Evolutionary conservation across 75 land plant genomes (phyloP), one percentile per base, ranked within the genome.

Genomic region (Pinus albicaulis): DNA sequence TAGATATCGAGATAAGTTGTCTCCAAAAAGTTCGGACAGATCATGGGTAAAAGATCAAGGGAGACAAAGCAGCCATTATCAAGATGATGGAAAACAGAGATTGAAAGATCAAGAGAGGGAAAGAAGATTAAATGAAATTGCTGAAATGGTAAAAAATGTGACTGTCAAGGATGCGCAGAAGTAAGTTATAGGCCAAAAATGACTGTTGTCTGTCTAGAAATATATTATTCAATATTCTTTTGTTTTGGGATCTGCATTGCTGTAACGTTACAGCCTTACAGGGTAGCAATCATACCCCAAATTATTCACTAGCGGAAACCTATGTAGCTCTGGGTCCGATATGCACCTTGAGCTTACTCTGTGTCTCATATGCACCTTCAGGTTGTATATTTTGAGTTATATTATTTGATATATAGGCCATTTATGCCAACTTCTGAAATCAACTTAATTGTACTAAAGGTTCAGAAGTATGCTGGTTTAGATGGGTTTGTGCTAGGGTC

Each of bases 131-230:
- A 52, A 77, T 3, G 75, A 55, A 15, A 78, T 89, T 74, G 59
- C 73, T 52, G 76, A 82, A 70, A 77, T 63, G 64, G 68, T 94
- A 36, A 81, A 82, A 75, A 80, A 71, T 55, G 79, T 94, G 20
- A 81, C 84, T 61, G 84, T 81, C 41, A 79, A 72, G 59, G 89
- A 85, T 53, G 95, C 84, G 0, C 91, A 94, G 76, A 88, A 84
- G 98, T 94, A 84, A 92, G 92, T 69, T 68, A 63, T 48, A n/a
- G 44, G 52, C 24, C 41, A 41, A 72, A 25, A 20, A 44, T 48
- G n/a, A 38, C n/a, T 17, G 20, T 19, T 60, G 20, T 20, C 19
- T 11, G 22, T 73, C 52, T 73, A 26, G 36, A 61, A 60, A 63
- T 31, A 3, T 63, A 10, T 55, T 59, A 16, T 14, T 57, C 28